Base-by-base conservation (phyloP, 768 basidiomycete genomes). In the Paxillus rubicundulus region DNA sequence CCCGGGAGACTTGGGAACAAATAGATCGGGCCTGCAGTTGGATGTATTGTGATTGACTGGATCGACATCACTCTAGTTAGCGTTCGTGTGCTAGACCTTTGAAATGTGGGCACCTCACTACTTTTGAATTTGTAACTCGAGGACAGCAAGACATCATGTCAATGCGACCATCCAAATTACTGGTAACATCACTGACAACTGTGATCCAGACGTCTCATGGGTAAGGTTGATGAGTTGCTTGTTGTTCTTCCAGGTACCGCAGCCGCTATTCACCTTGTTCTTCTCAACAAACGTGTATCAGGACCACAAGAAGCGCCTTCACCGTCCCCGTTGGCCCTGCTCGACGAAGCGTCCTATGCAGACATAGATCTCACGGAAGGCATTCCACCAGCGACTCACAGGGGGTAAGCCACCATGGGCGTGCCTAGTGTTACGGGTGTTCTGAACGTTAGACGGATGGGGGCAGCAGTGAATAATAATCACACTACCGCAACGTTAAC, bases 51-150 rank as follows among this genome's bases (percentile, higher is more conserved):
- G 34, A 83, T 93, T 27, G 91, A 92, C 57, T 90, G 89, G 5
- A 87, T 92, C 55, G 91, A 92, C 62, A 90, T 92, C 42, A 84
- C 85, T 1, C 82, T 73, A 1, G 91, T 95, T 48, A 89, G 90
- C 16, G 69, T 92, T 18, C 81, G 89, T 61, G 90, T 24, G 24
- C 24, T 24, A 24, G 2, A 24, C 24, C 24, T 24, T 24, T 24
- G 24, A 24, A 4, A 24, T 24, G 24, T 24, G 24, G 24, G 6
- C 6, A 24, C 21, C 21, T 5, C 21, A 21, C 5, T 21, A 21
- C 21, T 21, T 21, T 21, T 2, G 21, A 21, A 21, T 21, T 21
- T 21, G 21, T 21, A 21, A 21, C 21, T 21, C 21, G 2, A 5
- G 21, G 21, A 2, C 5, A 5, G 21, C 21, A 21, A 21, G 21